phyloP scores from a whole-genome alignment of 1,284 basidiomycete species.

The Ustilago curta region DNA sequence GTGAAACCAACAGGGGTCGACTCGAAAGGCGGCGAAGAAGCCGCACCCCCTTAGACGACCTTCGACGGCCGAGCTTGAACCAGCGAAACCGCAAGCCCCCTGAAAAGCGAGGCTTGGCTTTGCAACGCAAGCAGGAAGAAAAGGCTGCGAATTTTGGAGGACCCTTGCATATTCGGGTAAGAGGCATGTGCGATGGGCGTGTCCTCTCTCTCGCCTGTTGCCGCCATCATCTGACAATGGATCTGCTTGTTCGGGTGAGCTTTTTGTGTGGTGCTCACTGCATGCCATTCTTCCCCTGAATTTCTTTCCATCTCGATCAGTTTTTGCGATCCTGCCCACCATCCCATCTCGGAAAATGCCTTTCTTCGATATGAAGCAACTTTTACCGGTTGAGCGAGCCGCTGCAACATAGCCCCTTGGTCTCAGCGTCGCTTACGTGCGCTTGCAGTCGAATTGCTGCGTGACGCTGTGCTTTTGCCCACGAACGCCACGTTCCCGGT shows the following conservation, averaged over 20 bases:
- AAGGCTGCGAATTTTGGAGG: neutral
- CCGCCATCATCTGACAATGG: neutral
- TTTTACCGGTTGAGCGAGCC: neutral
- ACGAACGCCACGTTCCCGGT: conserved; percentile 10
- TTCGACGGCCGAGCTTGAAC: no score
- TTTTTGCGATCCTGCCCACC: neutral
- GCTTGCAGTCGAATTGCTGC: neutral
- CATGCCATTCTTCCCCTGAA: conserved; percentile 15
- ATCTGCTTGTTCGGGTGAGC: conserved; percentile 9
- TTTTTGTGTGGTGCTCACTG: neutral
- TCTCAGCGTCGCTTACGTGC: neutral
- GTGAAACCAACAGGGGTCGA: no score
- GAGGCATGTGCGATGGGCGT: conserved; percentile 6
- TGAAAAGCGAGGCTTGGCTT: no score
- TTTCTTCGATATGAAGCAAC: neutral
- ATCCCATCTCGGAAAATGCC: neutral
- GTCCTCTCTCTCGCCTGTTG: neutral
- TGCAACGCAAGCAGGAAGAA: neutral
- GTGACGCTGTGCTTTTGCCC: neutral
- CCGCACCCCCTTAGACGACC: no score
- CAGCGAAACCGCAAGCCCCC: no score
- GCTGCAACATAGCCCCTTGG: conserved; percentile 1
- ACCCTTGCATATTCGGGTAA: conserved; percentile 12
- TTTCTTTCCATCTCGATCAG: neutral
- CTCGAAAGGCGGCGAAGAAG: no score